Evolutionary conservation across 1,284 basidiomycete genomes (phyloP), one percentile per base, ranked within the genome.

Genomic region (Irpex rosettiformis): DNA sequence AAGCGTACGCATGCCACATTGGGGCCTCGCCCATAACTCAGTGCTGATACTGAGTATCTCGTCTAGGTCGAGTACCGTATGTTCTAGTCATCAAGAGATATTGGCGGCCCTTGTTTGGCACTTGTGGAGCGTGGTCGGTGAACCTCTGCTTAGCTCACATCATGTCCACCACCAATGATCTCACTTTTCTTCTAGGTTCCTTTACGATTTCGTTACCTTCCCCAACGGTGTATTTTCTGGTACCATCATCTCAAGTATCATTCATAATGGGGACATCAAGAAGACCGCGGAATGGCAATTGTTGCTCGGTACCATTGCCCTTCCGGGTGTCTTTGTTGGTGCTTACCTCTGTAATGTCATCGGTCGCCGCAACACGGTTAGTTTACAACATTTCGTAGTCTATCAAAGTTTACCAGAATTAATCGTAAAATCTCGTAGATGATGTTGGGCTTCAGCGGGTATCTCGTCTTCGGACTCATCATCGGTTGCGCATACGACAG

Each of bases 121-220:
- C 87, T 2, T 84, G 81, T 60, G 87, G 86, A 28, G 84, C 88
- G 49, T 90, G 89, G 85, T 85, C 57, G 45, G 77, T 65, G n/a
- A n/a, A n/a, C n/a, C n/a, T 8, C 33, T 16, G 11, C 33, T 16
- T 11, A 11, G 33, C 10, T 16, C 33, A 37, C 33, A 30, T 53
- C 45, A 28, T 55, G 0, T 30, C 37, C 24, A 54, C 13, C 25
- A 7, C 25, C 25, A 52, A 54, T 27, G 13, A 22, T 37, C 66
- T 55, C 54, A 42, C 54, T 21, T 4, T 49, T 29, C 18, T 13
- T n/a, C 40, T 56, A 85, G 83, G 88, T 90, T 89, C 71, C 75
- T 88, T 52, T 91, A 89, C 67, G 88, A 90, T 70, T 88, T 89
- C 58, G 86, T 90, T 25, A 84, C 84, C 1, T 90, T 89, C 69